phyloP scores from a whole-genome alignment of 352 stramenopile species.

The Globisporangium nagaii region DNA sequence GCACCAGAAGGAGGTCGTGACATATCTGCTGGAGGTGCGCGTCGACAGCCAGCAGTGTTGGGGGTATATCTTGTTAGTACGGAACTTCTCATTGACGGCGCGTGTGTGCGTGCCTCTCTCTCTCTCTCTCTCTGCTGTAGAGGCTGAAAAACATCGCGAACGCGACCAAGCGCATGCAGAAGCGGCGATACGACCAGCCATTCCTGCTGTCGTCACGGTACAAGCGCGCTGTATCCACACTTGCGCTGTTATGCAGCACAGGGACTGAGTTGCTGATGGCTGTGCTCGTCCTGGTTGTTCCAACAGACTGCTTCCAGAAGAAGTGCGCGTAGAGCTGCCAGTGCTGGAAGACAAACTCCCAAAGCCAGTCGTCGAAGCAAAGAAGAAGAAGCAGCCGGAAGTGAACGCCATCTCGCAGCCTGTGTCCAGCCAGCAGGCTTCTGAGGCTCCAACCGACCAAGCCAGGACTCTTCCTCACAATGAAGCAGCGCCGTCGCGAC shows the following conservation, averaged over 20 bases:
- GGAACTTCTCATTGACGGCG: no score
- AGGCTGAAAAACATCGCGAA: slow-evolving; percentile 60
- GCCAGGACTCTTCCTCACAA: background rate
- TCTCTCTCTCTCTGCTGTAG: slow-evolving; percentile 20
- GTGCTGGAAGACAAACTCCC: slow-evolving; percentile 41
- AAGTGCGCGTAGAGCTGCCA: slow-evolving; percentile 43
- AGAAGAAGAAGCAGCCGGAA: slow-evolving; percentile 18
- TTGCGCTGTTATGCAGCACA: no score
- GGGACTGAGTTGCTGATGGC: no score
- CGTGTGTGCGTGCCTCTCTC: no score
- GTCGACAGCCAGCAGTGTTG: background rate
- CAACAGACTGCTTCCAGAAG: slow-evolving; percentile 52
- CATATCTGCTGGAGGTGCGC: slow-evolving; percentile 56
- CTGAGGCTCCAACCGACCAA: background rate
- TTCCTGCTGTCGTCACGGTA: slow-evolving; percentile 65
- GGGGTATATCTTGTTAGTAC: no score
- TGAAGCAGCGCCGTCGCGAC: background rate
- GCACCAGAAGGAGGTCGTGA: slow-evolving; percentile 67
- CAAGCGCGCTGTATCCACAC: background rate
- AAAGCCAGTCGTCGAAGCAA: slow-evolving; percentile 4
- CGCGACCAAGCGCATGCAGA: slow-evolving; percentile 68
- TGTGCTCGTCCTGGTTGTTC: no score
- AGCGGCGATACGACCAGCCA: slow-evolving; percentile 52
- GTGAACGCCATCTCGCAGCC: background rate
- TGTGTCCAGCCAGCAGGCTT: background rate